Conservation (phyloP, 306 rosid species). For the Medicago truncatula region DNA sequence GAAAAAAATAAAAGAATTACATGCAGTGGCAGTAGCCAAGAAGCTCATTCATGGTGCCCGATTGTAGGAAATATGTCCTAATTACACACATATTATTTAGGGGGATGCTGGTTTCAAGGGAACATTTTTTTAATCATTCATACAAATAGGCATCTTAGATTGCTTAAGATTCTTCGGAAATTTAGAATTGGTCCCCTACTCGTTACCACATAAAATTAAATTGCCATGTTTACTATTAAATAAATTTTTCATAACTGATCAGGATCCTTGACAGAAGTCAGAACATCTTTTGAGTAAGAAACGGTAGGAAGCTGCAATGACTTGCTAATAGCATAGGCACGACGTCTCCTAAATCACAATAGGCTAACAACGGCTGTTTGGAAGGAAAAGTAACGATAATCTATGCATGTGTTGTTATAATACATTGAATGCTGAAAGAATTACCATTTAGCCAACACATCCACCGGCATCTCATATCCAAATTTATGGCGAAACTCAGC, state of each 20-base stretch:
- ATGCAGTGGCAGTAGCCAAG: constrained; percentile 19
- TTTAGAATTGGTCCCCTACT: neutral
- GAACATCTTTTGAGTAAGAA: constrained; percentile 5
- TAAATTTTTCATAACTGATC: neutral
- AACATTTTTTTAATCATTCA: neutral
- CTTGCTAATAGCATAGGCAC: too few species aligned
- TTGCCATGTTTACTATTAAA: neutral
- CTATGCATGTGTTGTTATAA: constrained; percentile 1
- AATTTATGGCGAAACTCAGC: constrained; percentile 94
- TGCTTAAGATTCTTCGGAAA: neutral
- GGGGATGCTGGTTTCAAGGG: neutral
- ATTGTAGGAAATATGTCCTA: neutral
- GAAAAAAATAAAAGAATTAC: neutral
- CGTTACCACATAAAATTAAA: neutral
- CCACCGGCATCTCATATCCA: constrained; percentile 97
- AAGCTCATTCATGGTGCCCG: constrained; percentile 25
- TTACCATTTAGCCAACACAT: constrained; percentile 88
- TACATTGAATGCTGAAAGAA: constrained; percentile 5
- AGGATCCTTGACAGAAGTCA: neutral
- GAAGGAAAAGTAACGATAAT: constrained; percentile 8
- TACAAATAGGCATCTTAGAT: neutral
- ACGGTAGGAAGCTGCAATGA: too few species aligned
- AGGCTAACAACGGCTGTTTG: neutral
- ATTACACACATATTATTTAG: neutral
- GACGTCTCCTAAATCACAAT: neutral